Percentiles rank a stretch among this genome's conserved stretches.
These are phyloP conservation scores for Rhododendron williamsianum DNA, from an alignment of 148 eudicot genomes.

Conservation along the genomic window DNA sequence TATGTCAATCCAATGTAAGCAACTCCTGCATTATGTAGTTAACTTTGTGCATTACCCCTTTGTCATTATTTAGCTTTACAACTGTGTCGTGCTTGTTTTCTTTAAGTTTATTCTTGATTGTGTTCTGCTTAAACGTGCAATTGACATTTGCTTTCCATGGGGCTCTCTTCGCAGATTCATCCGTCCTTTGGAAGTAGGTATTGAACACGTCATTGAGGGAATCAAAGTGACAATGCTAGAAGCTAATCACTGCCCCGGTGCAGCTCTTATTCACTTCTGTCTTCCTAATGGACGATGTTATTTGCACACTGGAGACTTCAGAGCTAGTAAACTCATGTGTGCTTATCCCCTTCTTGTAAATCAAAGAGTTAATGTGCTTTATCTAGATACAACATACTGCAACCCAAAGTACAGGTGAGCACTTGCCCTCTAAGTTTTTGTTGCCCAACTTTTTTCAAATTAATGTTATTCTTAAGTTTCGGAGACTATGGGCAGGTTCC, in stretches of 20 bases:
- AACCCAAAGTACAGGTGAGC: constrained; percentile 57
- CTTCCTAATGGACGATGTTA: constrained; percentile 42
- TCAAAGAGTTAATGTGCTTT: constrained; percentile 40
- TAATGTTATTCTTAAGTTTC: neutral
- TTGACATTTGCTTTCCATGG: neutral
- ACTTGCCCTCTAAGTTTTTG: neutral
- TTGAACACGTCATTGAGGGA: constrained; percentile 47
- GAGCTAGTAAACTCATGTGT: constrained; percentile 59
- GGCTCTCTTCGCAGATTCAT: constrained; percentile 28
- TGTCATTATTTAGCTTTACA: neutral
- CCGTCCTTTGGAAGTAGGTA: constrained; percentile 42
- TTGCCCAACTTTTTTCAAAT: neutral
- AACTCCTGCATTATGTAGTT: neutral
- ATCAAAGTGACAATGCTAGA: constrained; percentile 51
- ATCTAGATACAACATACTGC: constrained; percentile 71
- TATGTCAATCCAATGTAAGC: constrained; percentile 48
- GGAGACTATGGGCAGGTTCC: constrained; percentile 35
- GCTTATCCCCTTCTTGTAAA: constrained; percentile 43
- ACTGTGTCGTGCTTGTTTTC: neutral
- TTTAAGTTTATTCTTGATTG: neutral
- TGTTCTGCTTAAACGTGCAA: neutral
- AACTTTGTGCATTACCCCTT: neutral
- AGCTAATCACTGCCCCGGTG: constrained; percentile 78
- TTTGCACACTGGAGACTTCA: constrained; percentile 65
- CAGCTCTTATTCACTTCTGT: constrained; percentile 55